Base-by-base conservation (phyloP, 148 eudicot genomes). In the Spergularia marina region DNA sequence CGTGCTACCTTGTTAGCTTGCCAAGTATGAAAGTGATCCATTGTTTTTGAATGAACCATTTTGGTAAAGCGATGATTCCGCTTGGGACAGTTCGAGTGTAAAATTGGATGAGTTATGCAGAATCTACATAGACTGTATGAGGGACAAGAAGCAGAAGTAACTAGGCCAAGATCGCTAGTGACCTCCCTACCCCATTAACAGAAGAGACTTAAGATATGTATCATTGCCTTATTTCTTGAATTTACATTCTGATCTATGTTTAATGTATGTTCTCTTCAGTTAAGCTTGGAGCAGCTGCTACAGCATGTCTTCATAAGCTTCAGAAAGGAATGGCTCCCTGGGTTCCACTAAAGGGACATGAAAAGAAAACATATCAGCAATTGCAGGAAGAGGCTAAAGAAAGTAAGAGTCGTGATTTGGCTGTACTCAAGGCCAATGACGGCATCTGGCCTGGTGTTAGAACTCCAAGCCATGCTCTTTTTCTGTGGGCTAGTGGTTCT, bases 401-500 rank as follows among this genome's bases (percentile, higher is more conserved):
- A 81, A 88, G 91, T 83, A 91, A 85, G 83, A 84, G 76, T 44
- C 94, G 92, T 51, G 98, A 91, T 87, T 81, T 89, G 77, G 94
- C 97, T 76, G 98, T 89, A 58, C 85, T 88, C 7, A 80, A 89
- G 83, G 97, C 98, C 76, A 91, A 93, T 78, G 82, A 80, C 76
- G 98, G 98, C 36, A 57, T 89, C 60, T 93, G 98, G 96, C 98
- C 98, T 14, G 96, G 94, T 71, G 92, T 88, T 12, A 82, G 89
- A 83, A 85, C 78, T 65, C 98, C 98, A 51, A 89, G 96, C 76
- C 94, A 93, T 82, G 82, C 92, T 39, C 80, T 91, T 25, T 93
- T 93, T 85, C 88, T 89, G 69, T 93, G 98, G 98, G 98, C 97
- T 57, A 84, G 98, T 73, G 98, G 98, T 72, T 86, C 97, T 67